Conservation (phyloP, 2,329 filamentous ascomycete genomes). For the Lanzia echinophila region DNA sequence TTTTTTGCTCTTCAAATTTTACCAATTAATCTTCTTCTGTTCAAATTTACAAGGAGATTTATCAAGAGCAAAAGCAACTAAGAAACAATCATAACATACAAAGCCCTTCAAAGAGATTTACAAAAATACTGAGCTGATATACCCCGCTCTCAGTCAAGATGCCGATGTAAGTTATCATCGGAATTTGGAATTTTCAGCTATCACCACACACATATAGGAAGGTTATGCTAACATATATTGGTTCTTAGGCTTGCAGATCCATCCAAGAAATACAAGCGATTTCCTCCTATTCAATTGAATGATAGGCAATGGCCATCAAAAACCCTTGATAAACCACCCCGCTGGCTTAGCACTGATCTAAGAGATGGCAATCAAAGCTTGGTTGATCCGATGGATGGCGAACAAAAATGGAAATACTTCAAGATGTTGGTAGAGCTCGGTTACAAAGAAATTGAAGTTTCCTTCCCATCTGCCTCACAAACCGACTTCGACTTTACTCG, state of each 20-base stretch:
- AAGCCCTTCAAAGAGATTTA: neutral
- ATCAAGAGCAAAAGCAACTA: neutral
- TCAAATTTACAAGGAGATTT: neutral
- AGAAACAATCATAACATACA: neutral
- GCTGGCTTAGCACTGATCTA: constrained; percentile 85
- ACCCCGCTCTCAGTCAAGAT: constrained; percentile 16
- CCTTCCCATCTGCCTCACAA: constrained; percentile 89
- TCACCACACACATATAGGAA: neutral
- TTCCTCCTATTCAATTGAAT: constrained; percentile 52
- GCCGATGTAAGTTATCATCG: constrained; percentile 17
- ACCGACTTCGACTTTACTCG: constrained; percentile 96
- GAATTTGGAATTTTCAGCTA: neutral
- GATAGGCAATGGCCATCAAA: constrained; percentile 39
- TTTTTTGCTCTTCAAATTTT: neutral
- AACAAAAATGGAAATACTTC: constrained; percentile 94
- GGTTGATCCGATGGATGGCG: constrained; percentile 90
- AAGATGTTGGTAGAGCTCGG: constrained; percentile 87
- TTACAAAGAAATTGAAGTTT: constrained; percentile 97
- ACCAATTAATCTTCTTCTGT: neutral
- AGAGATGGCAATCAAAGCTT: constrained; percentile 93
- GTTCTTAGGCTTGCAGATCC: constrained; percentile 63
- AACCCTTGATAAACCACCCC: constrained; percentile 70
- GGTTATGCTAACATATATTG: neutral
- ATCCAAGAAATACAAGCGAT: constrained; percentile 68
- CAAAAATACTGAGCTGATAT: neutral